phyloP scores from a whole-genome alignment of 2,329 filamentous ascomycete species.

The Apiospora arundinis region DNA sequence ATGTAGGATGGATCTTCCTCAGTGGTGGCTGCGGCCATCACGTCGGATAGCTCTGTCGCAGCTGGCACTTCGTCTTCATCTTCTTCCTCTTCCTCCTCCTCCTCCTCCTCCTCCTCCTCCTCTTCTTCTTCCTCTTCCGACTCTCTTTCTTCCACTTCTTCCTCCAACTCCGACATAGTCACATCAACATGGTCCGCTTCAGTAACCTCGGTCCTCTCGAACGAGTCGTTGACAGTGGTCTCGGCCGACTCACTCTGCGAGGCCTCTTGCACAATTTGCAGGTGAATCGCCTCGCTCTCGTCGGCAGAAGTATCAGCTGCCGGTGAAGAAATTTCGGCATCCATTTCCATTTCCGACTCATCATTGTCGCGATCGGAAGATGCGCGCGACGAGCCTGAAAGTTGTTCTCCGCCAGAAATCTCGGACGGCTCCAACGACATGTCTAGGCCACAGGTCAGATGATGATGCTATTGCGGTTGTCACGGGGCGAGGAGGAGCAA shows the following conservation, averaged over 20 bases:
- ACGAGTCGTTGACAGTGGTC: not conserved
- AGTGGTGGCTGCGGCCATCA: not conserved
- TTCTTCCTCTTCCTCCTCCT: not conserved
- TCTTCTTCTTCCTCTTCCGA: not conserved
- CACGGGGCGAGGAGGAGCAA: not conserved
- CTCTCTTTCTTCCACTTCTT: slow-evolving; percentile 23
- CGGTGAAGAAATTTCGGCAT: slow-evolving; percentile 21
- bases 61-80: slow-evolving; percentile 21
- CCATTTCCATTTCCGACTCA: slow-evolving; percentile 20
- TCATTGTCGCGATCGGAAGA: slow-evolving; percentile 21
- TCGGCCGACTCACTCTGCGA: slow-evolving; percentile 37
- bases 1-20: not conserved
- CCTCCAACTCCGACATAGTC: slow-evolving; percentile 26
- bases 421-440: slow-evolving; percentile 25
- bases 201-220: not conserved
- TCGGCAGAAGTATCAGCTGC: slow-evolving; percentile 32
- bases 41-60: not conserved
- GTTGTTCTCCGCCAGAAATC: slow-evolving; percentile 26
- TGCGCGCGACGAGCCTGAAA: slow-evolving; percentile 23
- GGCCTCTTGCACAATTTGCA: slow-evolving; percentile 41
- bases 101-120: not conserved
- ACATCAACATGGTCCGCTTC: slow-evolving; percentile 28
- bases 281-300: slow-evolving; percentile 38
- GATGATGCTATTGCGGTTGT: slow-evolving; percentile 22
- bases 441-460: slow-evolving; percentile 26